phyloP scores from a whole-genome alignment of 345 rosid genomes.

The Anacardium occidentale region DNA sequence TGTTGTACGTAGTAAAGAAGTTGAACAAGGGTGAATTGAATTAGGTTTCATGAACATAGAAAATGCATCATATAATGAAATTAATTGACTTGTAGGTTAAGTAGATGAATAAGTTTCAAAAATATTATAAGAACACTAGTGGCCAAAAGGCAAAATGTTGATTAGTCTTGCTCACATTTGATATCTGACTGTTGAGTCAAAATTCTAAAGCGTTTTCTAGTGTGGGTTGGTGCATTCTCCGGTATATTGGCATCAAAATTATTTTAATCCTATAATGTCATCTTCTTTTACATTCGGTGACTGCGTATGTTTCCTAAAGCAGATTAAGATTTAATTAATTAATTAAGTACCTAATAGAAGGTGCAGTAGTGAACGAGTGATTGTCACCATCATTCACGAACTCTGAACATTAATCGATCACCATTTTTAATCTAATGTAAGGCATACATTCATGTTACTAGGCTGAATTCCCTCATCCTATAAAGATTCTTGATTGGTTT shows the following conservation, averaged over 20 bases:
- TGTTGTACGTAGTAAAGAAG: background rate
- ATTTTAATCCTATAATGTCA: background rate
- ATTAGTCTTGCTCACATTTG: background rate
- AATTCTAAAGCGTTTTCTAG: too few relatives aligned
- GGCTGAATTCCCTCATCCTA: too few relatives aligned
- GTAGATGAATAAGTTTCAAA: background rate
- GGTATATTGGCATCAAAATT: background rate
- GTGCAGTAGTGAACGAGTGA: background rate
- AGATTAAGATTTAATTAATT: background rate
- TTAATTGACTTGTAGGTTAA: background rate
- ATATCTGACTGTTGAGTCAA: background rate
- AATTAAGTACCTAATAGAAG: background rate
- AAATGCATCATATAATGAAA: background rate
- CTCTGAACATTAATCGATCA: too few relatives aligned
- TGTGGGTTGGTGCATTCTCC: background rate
- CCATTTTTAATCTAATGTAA: too few relatives aligned
- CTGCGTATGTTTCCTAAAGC: background rate
- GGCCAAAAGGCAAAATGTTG: background rate
- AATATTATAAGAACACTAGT: too few relatives aligned
- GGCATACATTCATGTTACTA: too few relatives aligned
- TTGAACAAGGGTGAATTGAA: conserved; percentile 1
- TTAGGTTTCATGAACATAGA: conserved; percentile 6
- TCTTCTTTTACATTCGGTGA: background rate
- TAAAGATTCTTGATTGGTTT: too few relatives aligned
- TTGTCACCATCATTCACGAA: too few relatives aligned